Conservation (phyloP, 106 monocot genomes). For the Cymbidium sinense region DNA sequence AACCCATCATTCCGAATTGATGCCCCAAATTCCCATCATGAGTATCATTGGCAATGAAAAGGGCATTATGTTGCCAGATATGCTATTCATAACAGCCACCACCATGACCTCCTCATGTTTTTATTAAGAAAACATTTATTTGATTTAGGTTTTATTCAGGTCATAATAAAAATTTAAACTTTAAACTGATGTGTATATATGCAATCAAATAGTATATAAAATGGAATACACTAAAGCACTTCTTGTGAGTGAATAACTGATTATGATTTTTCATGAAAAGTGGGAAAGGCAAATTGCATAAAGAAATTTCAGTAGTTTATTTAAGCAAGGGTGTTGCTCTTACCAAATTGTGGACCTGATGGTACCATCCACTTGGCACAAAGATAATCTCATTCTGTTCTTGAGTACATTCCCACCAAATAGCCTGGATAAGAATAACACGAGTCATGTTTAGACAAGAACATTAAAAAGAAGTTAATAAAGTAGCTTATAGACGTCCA, state of each 20-base stretch:
- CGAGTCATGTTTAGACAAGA: background rate
- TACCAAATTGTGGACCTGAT: constrained; percentile 96
- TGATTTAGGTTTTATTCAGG: no score
- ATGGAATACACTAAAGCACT: background rate
- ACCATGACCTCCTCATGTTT: no score
- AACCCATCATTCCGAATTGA: no score
- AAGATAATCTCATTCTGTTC: constrained; percentile 83
- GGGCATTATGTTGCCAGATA: no score
- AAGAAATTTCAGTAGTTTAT: background rate
- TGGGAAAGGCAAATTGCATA: background rate
- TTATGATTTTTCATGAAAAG: background rate
- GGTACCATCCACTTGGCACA: constrained; percentile 99
- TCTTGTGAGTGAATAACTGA: background rate
- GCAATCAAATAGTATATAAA: background rate
- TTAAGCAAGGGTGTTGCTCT: constrained; percentile 5
- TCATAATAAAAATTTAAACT: no score
- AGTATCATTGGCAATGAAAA: no score
- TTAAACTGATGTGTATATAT: no score
- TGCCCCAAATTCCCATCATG: no score
- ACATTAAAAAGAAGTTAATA: background rate
- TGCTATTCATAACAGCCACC: no score
- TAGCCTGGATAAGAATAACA: constrained; percentile 48
- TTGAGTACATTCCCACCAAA: constrained; percentile 87
- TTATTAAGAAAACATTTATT: no score
- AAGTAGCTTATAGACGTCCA: background rate